Conservation (phyloP, 257 asterid species). For the Misopates orontium region DNA sequence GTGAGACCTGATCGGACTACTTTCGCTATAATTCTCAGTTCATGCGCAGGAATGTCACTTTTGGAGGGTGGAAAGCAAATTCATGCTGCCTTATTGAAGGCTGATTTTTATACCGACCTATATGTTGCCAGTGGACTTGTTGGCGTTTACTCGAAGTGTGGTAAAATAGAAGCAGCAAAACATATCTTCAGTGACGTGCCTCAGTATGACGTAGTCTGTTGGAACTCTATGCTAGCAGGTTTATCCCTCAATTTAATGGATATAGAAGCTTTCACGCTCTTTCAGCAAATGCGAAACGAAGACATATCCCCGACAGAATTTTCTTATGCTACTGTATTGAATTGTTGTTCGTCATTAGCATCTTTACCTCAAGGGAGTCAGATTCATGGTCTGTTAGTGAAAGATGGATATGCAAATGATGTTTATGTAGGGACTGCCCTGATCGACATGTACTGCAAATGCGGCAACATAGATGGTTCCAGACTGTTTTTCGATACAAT, state of each 20-base stretch:
- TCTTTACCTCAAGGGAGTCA: conserved; percentile 60
- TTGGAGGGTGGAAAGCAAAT: conserved; percentile 64
- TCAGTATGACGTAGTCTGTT: conserved; percentile 50
- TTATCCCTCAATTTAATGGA: conserved; percentile 51
- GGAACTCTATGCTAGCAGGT: conserved; percentile 69
- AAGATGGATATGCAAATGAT: conserved; percentile 49
- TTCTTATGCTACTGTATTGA: conserved; percentile 53
- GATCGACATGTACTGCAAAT: conserved; percentile 62
- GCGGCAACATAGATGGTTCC: conserved; percentile 51
- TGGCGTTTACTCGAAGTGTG: conserved; percentile 64
- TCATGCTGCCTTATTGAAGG: conserved; percentile 50
- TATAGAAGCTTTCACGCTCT: conserved; percentile 49
- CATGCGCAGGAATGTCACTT: conserved; percentile 53
- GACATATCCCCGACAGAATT: conserved; percentile 57
- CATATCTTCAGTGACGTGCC: conserved; percentile 45
- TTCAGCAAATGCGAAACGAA: conserved; percentile 43
- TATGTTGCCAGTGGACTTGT: conserved; percentile 65
- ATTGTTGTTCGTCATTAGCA: conserved; percentile 53
- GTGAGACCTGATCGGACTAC: conserved; percentile 61
- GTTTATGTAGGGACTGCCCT: conserved; percentile 59
- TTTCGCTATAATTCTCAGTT: conserved; percentile 58
- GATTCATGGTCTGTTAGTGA: conserved; percentile 48
- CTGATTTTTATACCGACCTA: conserved; percentile 40
- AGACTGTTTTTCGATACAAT: conserved; percentile 44
- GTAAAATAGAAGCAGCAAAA: conserved; percentile 47